These are phyloP conservation scores for Laguncularia racemosa DNA, from an alignment of 345 rosid genomes.

Conservation along the genomic window DNA sequence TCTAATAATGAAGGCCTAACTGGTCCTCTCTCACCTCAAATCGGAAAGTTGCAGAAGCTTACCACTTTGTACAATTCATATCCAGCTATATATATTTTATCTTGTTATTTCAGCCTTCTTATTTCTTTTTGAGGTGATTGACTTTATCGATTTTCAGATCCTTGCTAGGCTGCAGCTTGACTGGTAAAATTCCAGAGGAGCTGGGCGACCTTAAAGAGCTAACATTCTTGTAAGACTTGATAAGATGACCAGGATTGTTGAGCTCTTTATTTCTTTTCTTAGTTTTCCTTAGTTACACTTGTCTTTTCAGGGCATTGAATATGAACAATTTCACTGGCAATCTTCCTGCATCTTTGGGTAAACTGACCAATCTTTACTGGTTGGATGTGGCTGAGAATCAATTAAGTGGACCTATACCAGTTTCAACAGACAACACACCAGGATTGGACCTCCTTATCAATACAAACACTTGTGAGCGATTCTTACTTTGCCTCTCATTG, in stretches of 20 bases:
- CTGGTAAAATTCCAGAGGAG: constrained; percentile 73
- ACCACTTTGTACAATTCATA: constrained; percentile 47
- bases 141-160: no score
- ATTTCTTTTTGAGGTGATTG: no score
- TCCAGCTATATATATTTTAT: no score
- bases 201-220: constrained; percentile 74
- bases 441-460: constrained; percentile 76
- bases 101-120: no score
- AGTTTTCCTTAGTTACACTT: not conserved
- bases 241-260: not conserved
- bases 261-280: not conserved
- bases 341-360: constrained; percentile 78
- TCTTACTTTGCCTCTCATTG: not conserved
- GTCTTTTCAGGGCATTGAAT: constrained; percentile 75
- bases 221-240: constrained; percentile 67
- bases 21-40: constrained; percentile 61
- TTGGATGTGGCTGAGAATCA: constrained; percentile 87
- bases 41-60: constrained; percentile 70
- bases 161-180: constrained; percentile 80
- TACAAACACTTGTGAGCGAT: constrained; percentile 89
- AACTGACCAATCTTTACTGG: constrained; percentile 83
- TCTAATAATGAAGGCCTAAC: constrained; percentile 71
- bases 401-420: constrained; percentile 69
- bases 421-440: constrained; percentile 46
- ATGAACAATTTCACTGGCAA: constrained; percentile 79